Evolutionary conservation across 768 basidiomycete species (phyloP), one percentile per base, ranked within the genome.

Genomic region (Lentinula sp.): DNA sequence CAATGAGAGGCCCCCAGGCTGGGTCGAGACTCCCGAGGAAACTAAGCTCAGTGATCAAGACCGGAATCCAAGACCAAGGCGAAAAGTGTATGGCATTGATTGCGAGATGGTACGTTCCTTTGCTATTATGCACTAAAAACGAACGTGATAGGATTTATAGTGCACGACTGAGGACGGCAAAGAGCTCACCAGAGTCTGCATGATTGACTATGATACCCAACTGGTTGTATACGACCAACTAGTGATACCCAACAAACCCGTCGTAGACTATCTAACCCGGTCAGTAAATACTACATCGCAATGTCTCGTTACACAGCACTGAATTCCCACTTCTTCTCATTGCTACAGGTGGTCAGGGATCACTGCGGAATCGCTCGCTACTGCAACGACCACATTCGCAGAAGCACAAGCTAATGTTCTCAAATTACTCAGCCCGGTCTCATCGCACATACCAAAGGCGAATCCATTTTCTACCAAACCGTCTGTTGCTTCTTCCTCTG

Each of bases 181-280:
- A 66, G 93, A 93, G 70, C 80, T 98, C 13, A 88, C 95, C 1
- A 79, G 95, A 45, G 83, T 96, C 2, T 93, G 89, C 57, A 70
- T 97, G 33, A 85, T 98, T 64, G 91, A 98, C 67, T 91, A 82
- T 68, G 68, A 79, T 37, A 83, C 87, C 3, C 85, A 85, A 13
- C 79, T 82, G 50, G 86, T 92, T 32, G 70, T 97, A 4, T 97
- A 90, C 67, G 95, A 98, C 72, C 85, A 88, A 65, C 81, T 98
- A 13, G 95, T 98, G 62, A 94, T 90, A 69, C 96, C 96, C 2
- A 72, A 81, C 0, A 90, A 90, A 65, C 90, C 91, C 0, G 86
- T 98, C 60, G 74, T 79, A 4, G 95, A 98, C 70, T 98, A 99
- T 70, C 81, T 96, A n/a, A 98, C 96, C 37, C 84, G 87, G 90